Base-by-base conservation (phyloP, 2,329 filamentous ascomycete species). In the Alternaria brassicicola region DNA sequence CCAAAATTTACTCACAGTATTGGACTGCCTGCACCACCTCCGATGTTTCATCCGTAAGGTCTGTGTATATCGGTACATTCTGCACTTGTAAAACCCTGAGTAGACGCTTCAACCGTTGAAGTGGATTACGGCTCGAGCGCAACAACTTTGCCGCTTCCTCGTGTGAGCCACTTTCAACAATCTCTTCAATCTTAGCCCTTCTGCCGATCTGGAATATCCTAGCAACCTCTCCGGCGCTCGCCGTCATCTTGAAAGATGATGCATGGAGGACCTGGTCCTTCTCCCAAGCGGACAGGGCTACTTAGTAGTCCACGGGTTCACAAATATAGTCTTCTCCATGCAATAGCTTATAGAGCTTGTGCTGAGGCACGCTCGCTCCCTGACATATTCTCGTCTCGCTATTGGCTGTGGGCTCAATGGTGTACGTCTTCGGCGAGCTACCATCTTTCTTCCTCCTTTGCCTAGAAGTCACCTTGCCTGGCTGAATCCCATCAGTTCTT, bases 21-120 rank as follows among this genome's bases (percentile, higher is more conserved):
- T 73, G 58, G 10, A 75, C 69, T 1, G 73, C 67, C 47, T 75
- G 71, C 1, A 76, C 68, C 4, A 74, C 63, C 9, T 73, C 72
- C 6, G 52, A 66, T 1, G 70, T 71, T 7, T 74, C 70, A 36
- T 61, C 66, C 1, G 46, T 51, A n/a, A 74, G 45, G 47, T 65
- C 52, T 6, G 61, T 42, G 35, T 72, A 74, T 4, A 28, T 47
- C 2, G 71, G 71, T 5, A 74, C 21, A 15, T 72, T 59, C 6
- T 71, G 53, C 28, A 45, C 19, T 7, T 62, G 52, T 61, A 74
- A 64, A 6, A 61, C 31, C 25, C 48, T 38, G 7, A 73, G 30
- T 6, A 72, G 17, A 8, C 59, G 42, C 25, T 65, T 57, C 19
- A 72, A 28, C 2, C 53, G 59, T 45, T 57, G 56, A 8, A 73